Percentiles rank a stretch among this genome's conserved stretches.
These are phyloP conservation scores for Nicotiana knightiana DNA, from an alignment of 257 asterid species.

Conservation along the genomic window DNA sequence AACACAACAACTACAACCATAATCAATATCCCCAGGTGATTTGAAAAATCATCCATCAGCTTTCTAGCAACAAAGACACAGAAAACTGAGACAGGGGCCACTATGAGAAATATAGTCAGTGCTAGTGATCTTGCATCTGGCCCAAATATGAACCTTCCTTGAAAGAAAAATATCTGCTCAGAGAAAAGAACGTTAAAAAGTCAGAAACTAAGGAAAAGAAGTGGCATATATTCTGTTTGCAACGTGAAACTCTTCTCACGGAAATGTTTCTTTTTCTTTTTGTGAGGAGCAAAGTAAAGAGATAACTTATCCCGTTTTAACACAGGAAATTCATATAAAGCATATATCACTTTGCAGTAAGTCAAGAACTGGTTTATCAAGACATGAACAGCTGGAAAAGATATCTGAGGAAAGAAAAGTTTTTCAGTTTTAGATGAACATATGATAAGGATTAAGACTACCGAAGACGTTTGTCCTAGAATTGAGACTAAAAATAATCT, in stretches of 20 bases:
- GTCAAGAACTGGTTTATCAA: neutral
- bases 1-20: constrained; percentile 64
- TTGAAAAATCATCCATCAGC: constrained; percentile 61
- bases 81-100: constrained; percentile 72
- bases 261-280: neutral
- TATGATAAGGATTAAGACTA: neutral
- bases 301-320: neutral
- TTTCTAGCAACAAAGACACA: constrained; percentile 89
- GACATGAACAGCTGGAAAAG: neutral
- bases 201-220: constrained; percentile 10
- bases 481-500: neutral
- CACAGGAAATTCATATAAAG: neutral
- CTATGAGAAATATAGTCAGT: constrained; percentile 74
- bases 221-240: constrained; percentile 1
- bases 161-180: constrained; percentile 74
- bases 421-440: neutral
- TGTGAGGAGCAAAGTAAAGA: neutral
- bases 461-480: neutral
- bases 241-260: neutral
- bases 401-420: neutral
- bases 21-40: constrained; percentile 64
- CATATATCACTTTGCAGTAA: neutral
- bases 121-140: constrained; percentile 90
- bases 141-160: constrained; percentile 90
- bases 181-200: constrained; percentile 12